Evolutionary conservation across 2,329 filamentous ascomycete species (phyloP).

Genomic region (Epichloe bromicola): DNA sequence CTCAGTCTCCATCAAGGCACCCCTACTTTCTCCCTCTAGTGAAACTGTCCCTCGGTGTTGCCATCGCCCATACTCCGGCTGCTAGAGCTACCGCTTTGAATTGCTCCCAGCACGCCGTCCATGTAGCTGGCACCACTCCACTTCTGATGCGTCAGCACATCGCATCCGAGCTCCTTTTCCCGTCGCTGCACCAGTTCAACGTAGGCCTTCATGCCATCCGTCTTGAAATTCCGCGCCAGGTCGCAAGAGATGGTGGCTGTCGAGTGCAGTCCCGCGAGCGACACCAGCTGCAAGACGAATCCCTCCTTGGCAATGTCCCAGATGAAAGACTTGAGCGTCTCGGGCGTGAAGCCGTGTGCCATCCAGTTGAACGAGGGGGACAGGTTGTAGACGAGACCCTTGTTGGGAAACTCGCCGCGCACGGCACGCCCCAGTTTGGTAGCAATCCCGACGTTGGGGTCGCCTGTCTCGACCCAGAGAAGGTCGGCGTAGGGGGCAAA

Average conservation of each 20-base stretch:
- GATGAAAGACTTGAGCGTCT: conserved; percentile 76
- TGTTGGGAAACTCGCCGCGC: conserved; percentile 53
- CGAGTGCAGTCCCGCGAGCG: conserved; percentile 52
- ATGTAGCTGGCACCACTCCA: conserved; percentile 62
- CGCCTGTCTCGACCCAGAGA: conserved; percentile 92
- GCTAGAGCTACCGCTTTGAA: conserved; percentile 80
- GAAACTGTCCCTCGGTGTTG: conserved; percentile 68
- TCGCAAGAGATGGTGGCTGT: conserved; percentile 55
- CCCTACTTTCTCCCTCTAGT: conserved; percentile 12
- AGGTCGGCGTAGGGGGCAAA: conserved; percentile 91
- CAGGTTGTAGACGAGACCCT: conserved; percentile 92
- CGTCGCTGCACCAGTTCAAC: conserved; percentile 82
- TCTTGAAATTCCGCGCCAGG: conserved; percentile 70
- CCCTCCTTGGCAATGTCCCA: conserved; percentile 92
- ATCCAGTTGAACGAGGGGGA: conserved; percentile 99
- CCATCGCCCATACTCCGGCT: conserved; percentile 92
- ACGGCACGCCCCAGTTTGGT: conserved; percentile 65
- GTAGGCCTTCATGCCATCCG: conserved; percentile 92
- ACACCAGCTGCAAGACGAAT: conserved; percentile 57
- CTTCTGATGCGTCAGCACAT: conserved; percentile 92
- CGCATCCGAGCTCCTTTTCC: conserved; percentile 83
- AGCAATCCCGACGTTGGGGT: conserved; percentile 70
- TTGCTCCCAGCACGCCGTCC: conserved; percentile 78
- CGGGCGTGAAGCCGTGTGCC: conserved; percentile 78
- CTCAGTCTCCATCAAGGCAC: background rate